A percentile compares a stretch with the other conserved stretches of the same genome.
Conservation (phyloP, 179 eudicot species). For the Spinacia oleracea region DNA sequence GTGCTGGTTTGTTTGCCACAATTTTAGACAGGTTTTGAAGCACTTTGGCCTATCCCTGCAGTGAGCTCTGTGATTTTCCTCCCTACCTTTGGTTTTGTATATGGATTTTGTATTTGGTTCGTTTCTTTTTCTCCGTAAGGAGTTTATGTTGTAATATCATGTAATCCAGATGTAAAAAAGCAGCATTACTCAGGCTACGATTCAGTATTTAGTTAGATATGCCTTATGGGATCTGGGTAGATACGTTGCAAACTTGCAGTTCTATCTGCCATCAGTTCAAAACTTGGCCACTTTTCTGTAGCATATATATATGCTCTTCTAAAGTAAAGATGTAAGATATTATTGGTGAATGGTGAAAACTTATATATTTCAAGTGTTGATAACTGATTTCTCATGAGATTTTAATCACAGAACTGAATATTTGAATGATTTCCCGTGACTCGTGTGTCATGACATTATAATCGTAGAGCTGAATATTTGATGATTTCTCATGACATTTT, state of each 20-base stretch:
- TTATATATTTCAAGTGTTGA: background rate
- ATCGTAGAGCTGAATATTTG: too few relatives aligned
- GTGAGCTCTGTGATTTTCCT: slow-evolving; percentile 31
- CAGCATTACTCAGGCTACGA: background rate
- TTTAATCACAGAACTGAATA: too few relatives aligned
- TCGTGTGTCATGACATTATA: too few relatives aligned
- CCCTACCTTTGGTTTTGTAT: slow-evolving; percentile 32
- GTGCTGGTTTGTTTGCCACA: slow-evolving; percentile 30
- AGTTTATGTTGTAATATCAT: slow-evolving; percentile 15
- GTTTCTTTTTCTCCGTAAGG: slow-evolving; percentile 25
- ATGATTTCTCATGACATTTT: too few relatives aligned
- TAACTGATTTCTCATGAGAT: too few relatives aligned
- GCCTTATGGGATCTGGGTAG: too few relatives aligned
- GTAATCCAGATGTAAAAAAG: background rate
- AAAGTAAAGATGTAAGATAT: background rate
- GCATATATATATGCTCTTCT: too few relatives aligned
- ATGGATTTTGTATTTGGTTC: background rate
- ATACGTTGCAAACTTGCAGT: background rate
- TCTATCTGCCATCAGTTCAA: background rate
- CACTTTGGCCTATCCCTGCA: slow-evolving; percentile 27
- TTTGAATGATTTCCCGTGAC: too few relatives aligned
- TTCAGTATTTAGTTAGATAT: background rate
- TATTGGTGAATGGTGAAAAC: background rate
- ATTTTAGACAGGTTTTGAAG: slow-evolving; percentile 39
- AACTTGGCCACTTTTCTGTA: background rate